Evolutionary conservation across 225 moss, liverwort and hornwort genomes (phyloP).

Genomic region (Asterella californica): DNA sequence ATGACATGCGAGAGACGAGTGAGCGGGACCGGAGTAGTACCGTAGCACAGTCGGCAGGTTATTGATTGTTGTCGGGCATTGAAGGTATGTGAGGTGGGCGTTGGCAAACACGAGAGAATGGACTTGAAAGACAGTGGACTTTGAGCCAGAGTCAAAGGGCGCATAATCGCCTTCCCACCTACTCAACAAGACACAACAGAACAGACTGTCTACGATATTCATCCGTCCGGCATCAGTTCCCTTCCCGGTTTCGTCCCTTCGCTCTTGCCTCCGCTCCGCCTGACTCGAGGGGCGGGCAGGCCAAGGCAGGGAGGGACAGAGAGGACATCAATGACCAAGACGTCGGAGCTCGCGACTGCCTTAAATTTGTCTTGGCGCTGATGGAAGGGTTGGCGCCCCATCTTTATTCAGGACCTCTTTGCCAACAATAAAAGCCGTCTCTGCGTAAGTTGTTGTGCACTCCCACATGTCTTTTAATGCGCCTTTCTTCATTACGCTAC

Average conservation of each 20-base stretch:
- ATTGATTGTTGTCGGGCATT: constrained; percentile 13
- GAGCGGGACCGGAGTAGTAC: background rate
- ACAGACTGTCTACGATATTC: background rate
- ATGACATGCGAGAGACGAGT: background rate
- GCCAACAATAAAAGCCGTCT: constrained; percentile 2
- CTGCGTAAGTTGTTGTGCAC: constrained; percentile 4
- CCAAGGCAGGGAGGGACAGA: too few species aligned
- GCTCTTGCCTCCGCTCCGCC: background rate
- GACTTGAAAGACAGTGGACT: constrained; percentile 14
- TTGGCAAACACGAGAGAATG: constrained; percentile 16
- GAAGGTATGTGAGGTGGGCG: background rate
- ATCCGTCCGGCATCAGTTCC: background rate
- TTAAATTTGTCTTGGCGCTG: constrained; percentile 16
- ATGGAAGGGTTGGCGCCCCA: constrained; percentile 2
- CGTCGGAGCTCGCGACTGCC: background rate
- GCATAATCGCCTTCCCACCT: constrained; percentile 13
- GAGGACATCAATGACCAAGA: background rate
- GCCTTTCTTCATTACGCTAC: background rate
- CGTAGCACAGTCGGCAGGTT: constrained; percentile 6
- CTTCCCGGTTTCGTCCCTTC: background rate
- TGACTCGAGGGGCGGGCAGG: constrained; percentile 1
- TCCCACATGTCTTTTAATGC: constrained; percentile 3
- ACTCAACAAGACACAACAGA: background rate
- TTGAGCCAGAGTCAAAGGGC: constrained; percentile 5
- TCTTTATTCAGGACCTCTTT: constrained; percentile 10